Conservation (phyloP, 2,329 filamentous ascomycete species). For the Pestalotiopsis sp. region DNA sequence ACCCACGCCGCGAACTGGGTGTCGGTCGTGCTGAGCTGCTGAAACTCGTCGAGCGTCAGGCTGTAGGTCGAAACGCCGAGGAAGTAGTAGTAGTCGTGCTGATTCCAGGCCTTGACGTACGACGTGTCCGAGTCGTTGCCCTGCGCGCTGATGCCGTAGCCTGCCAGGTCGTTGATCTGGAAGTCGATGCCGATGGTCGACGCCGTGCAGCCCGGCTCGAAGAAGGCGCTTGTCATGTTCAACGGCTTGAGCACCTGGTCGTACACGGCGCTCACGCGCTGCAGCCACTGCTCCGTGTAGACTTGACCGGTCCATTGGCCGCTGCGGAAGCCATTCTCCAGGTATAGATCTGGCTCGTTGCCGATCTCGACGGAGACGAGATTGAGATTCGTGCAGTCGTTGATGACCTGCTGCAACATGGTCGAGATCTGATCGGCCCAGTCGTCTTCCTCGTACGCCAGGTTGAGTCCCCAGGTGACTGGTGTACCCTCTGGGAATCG, state of each 20-base stretch:
- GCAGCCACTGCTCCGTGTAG: slow-evolving; percentile 49
- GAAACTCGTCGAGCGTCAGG: slow-evolving; percentile 46
- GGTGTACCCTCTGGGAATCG: slow-evolving; percentile 52
- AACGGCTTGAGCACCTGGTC: slow-evolving; percentile 46
- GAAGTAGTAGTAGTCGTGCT: slow-evolving; percentile 58
- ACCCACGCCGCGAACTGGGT: slow-evolving; percentile 50
- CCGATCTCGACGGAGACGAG: slow-evolving; percentile 33
- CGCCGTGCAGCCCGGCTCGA: slow-evolving; percentile 51
- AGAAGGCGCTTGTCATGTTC: slow-evolving; percentile 43
- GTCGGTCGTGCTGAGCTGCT: slow-evolving; percentile 48
- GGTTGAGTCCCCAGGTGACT: slow-evolving; percentile 51
- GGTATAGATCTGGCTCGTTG: slow-evolving; percentile 33
- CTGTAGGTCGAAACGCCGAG: slow-evolving; percentile 46
- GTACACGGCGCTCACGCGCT: slow-evolving; percentile 44
- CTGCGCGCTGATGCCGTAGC: slow-evolving; percentile 39
- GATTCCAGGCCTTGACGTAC: slow-evolving; percentile 49
- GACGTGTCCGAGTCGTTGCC: slow-evolving; percentile 34
- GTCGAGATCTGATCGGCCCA: slow-evolving; percentile 44
- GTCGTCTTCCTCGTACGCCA: slow-evolving; percentile 48
- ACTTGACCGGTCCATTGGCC: slow-evolving; percentile 43
- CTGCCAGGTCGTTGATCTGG: slow-evolving; percentile 42
- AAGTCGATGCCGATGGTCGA: slow-evolving; percentile 55
- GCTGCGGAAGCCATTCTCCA: slow-evolving; percentile 45
- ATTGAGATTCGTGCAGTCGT: slow-evolving; percentile 24
- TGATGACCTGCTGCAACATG: slow-evolving; percentile 35